Evolutionary conservation across 2,329 filamentous ascomycete genomes (phyloP), one percentile per base, ranked within the genome.

Genomic region (Paraconiothyrium sp.): DNA sequence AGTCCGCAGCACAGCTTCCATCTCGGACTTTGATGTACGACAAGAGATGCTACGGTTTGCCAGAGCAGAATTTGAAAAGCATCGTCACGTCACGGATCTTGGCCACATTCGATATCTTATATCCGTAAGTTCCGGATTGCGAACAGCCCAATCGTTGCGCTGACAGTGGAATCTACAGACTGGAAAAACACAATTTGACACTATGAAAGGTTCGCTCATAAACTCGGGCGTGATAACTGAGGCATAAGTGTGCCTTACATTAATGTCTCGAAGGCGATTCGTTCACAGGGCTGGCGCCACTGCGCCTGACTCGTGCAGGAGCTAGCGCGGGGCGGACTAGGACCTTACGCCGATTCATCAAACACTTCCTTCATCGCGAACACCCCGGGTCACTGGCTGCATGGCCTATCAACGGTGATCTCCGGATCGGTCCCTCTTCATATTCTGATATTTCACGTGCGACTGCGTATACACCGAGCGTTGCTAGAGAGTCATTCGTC

Each of bases 111-210:
- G 61, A 22, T 63, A 60, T 37, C 54, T 63, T 30, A 63, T 63
- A 3, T 63, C 61, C 11, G 81, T 83, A 76, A 63, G 76, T 69
- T 37, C 16, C 30, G 10, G 4, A 41, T 14, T 1, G 4, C 44
- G 8, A 3, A 20, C 20, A 16, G 20, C 6, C 37, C 30, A 6
- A 2, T 30, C 13, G 11, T 30, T 32, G n/a, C n/a, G n/a, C 63
- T 72, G 44, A 72, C 39, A 13, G 10, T n/a, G 32, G 5, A 2
- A 1, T 14, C 20, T 22, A 11, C 59, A 82, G 77, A 81, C 76
- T 20, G 83, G 83, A 14, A 84, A 83, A 72, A 84, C 82, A 13
- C 80, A 85, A 63, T 81, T 84, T 39, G 82, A 84, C 63, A 76
- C 77, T 14, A 83, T 85, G 81, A 81, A 78, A 60, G 70, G 63